Conservation (phyloP, 768 basidiomycete species). For the Galerina sulciceps region DNA sequence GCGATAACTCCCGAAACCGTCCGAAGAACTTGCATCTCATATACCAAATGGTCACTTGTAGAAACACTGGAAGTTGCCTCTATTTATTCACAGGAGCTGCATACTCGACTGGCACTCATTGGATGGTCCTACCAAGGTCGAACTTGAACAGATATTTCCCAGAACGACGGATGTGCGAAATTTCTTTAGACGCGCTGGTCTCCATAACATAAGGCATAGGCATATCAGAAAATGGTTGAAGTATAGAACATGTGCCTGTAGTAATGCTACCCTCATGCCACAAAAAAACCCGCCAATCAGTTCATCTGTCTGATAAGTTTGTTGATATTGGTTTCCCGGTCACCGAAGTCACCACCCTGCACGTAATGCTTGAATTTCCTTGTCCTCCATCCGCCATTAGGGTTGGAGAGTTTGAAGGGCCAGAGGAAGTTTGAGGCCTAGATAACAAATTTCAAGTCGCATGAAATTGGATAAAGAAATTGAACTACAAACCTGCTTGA, state of each 20-base stretch:
- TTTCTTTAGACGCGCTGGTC: too few species aligned
- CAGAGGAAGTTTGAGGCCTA: constrained; percentile 95
- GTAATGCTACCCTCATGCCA: constrained; percentile 19
- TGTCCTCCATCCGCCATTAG: constrained; percentile 96
- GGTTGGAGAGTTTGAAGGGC: constrained; percentile 99
- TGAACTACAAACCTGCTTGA: constrained; percentile 86
- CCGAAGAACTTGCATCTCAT: too few species aligned
- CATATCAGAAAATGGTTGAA: constrained; percentile 22
- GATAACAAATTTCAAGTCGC: constrained; percentile 5
- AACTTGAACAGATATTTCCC: too few species aligned
- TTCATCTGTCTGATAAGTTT: constrained; percentile 96
- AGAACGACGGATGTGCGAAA: too few species aligned
- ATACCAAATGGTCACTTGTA: too few species aligned
- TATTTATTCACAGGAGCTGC: too few species aligned
- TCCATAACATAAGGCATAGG: constrained; percentile 10
- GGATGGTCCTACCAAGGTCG: too few species aligned
- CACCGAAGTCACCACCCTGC: constrained; percentile 96
- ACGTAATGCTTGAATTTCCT: constrained; percentile 98
- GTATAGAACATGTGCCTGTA: constrained; percentile 17
- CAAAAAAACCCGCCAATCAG: constrained; percentile 36
- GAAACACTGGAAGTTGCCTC: too few species aligned
- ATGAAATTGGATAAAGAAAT: neutral
- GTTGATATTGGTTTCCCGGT: constrained; percentile 97
- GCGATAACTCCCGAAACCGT: too few species aligned
- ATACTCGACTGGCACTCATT: too few species aligned